These are phyloP conservation scores for Tolypocladium paradoxum DNA, from an alignment of 2,329 filamentous ascomycete genomes.

Conservation along the genomic window DNA sequence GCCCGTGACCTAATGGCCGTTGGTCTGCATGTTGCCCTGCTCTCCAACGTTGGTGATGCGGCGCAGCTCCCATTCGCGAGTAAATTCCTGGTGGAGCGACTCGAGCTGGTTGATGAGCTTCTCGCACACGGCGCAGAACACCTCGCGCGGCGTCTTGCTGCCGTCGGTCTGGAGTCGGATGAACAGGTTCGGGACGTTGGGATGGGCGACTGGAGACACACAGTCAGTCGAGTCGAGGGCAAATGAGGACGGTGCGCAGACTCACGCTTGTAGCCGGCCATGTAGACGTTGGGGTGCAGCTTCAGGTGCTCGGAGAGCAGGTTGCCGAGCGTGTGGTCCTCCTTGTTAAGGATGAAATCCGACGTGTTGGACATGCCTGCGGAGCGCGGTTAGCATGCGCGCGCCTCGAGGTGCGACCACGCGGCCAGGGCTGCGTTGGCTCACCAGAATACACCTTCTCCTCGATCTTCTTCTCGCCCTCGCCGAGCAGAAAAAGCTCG, in stretches of 20 bases:
- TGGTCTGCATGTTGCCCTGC: constrained; percentile 32
- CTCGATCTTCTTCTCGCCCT: constrained; percentile 89
- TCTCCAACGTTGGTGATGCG: constrained; percentile 68
- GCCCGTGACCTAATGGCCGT: constrained; percentile 18
- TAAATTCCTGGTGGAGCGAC: constrained; percentile 76
- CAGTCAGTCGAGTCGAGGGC: constrained; percentile 6
- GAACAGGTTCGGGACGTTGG: constrained; percentile 49
- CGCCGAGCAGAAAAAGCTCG: constrained; percentile 80
- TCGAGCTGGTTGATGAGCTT: constrained; percentile 74
- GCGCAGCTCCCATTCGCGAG: constrained; percentile 80
- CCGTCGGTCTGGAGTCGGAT: constrained; percentile 91
- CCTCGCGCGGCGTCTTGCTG: constrained; percentile 76
- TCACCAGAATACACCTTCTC: constrained; percentile 81
- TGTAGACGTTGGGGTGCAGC: constrained; percentile 71
- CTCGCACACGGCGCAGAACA: constrained; percentile 69
- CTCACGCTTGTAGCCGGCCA: constrained; percentile 84
- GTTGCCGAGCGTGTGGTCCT: constrained; percentile 93
- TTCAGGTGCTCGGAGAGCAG: constrained; percentile 78
- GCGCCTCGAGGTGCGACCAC: background rate
- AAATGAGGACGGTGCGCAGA: constrained; percentile 16
- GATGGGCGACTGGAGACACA: constrained; percentile 35
- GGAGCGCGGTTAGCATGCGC: constrained; percentile 1
- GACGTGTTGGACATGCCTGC: constrained; percentile 81
- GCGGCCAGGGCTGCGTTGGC: constrained; percentile 17
- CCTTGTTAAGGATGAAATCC: constrained; percentile 91